Conservation (phyloP, 2,329 filamentous ascomycete species). For the Amesomyces nigricolor region DNA sequence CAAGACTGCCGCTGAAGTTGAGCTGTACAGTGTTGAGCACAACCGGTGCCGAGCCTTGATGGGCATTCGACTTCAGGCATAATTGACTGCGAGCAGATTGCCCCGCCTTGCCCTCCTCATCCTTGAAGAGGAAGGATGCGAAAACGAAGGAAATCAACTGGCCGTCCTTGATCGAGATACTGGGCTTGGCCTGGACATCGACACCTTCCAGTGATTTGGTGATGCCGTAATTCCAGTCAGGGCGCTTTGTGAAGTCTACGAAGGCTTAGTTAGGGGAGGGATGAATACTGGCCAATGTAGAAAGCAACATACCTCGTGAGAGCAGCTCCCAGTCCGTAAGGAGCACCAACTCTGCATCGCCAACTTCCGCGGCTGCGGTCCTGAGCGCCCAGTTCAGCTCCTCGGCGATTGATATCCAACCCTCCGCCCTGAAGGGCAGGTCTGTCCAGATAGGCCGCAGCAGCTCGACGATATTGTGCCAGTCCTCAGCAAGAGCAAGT, state of each 20-base stretch:
- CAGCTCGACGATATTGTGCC: constrained; percentile 49
- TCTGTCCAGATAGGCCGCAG: constrained; percentile 54
- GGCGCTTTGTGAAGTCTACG: constrained; percentile 48
- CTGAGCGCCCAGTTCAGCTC: constrained; percentile 58
- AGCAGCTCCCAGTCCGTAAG: constrained; percentile 62
- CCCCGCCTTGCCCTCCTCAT: constrained; percentile 55
- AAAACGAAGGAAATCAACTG: constrained; percentile 29
- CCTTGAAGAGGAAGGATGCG: constrained; percentile 49
- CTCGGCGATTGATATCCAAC: constrained; percentile 55
- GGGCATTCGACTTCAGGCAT: constrained; percentile 50
- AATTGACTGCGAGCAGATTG: constrained; percentile 55
- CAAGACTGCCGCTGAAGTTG: constrained; percentile 53
- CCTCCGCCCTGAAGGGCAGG: constrained; percentile 50
- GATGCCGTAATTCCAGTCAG: constrained; percentile 58
- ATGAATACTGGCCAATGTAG: constrained; percentile 6
- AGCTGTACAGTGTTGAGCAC: constrained; percentile 47
- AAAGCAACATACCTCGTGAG: constrained; percentile 46
- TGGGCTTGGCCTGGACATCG: constrained; percentile 39
- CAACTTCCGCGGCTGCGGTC: constrained; percentile 47
- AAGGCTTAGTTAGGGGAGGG: constrained; percentile 2
- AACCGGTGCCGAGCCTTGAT: constrained; percentile 47
- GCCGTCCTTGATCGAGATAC: constrained; percentile 47
- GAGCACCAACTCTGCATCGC: constrained; percentile 51
- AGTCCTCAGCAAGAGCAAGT: constrained; percentile 44
- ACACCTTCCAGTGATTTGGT: constrained; percentile 50